A percentile compares a stretch with the other conserved stretches of the same genome.
phyloP scores from a whole-genome alignment of 768 basidiomycete species.

The Daedaleopsis nitida region DNA sequence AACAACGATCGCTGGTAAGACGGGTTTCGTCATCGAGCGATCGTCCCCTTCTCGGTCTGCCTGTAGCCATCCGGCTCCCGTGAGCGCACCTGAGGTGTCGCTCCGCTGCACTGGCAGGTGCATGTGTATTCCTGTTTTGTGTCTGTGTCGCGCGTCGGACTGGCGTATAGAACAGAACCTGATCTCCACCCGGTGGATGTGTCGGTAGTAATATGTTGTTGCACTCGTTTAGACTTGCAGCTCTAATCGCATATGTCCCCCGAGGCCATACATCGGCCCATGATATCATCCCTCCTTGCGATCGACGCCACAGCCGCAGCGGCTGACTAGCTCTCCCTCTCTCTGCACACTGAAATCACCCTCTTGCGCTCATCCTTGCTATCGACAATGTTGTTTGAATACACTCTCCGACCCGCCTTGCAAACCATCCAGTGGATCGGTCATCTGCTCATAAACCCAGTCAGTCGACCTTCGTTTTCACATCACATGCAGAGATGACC shows the following conservation, averaged over 20 bases:
- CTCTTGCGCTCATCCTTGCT: background rate
- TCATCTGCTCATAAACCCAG: background rate
- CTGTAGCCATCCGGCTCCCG: no score
- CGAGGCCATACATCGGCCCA: background rate
- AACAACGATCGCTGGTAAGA: constrained; percentile 35
- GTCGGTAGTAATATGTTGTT: constrained; percentile 18
- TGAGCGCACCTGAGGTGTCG: no score
- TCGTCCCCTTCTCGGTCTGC: background rate
- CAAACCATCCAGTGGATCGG: constrained; percentile 1
- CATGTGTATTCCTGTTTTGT: background rate
- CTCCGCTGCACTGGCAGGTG: no score
- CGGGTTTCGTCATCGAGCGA: background rate
- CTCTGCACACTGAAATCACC: no score
- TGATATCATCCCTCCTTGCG: background rate
- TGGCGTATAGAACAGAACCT: background rate
- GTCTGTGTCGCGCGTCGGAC: background rate
- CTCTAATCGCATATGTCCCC: constrained; percentile 10
- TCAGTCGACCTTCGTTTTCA: background rate
- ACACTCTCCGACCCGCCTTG: background rate
- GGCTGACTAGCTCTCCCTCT: background rate
- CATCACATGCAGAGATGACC: no score
- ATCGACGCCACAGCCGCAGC: background rate
- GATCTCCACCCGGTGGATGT: background rate
- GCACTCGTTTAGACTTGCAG: constrained; percentile 20
- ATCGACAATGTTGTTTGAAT: background rate